Conservation (phyloP, 768 basidiomycete species). For the Trametes villosa region DNA sequence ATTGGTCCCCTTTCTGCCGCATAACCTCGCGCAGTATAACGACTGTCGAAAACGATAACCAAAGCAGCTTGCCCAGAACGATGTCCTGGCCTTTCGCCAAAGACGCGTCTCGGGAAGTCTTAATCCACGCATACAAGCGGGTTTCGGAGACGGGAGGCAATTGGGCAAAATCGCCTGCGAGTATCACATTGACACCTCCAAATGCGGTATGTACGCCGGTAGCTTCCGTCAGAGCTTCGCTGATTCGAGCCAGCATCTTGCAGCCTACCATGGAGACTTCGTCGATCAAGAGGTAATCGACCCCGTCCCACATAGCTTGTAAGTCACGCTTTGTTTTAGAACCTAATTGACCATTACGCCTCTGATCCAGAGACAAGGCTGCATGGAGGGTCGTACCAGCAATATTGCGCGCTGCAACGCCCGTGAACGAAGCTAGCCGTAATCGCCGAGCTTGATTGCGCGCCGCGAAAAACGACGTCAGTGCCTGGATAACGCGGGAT, state of each 20-base stretch:
- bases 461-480: not conserved
- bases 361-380: not conserved
- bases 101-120: not conserved
- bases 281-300: not conserved
- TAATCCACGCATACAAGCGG: not conserved
- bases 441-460: not conserved
- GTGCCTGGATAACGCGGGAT: not conserved
- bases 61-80: not conserved
- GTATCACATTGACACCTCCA: not conserved
- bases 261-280: not conserved
- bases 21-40: not conserved
- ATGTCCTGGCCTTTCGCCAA: not conserved
- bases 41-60: not conserved
- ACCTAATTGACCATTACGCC: not conserved
- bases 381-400: not conserved
- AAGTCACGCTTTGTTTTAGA: not conserved
- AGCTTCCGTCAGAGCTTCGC: not conserved
- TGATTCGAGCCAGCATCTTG: not conserved
- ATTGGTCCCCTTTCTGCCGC: not conserved
- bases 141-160: not conserved
- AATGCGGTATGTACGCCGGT: not conserved
- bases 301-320: not conserved
- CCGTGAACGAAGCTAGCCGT: not conserved
- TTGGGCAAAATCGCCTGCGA: not conserved
- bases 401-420: not conserved